Evolutionary conservation across 257 asterid species (phyloP).

Genomic region (Prunella vulgaris): DNA sequence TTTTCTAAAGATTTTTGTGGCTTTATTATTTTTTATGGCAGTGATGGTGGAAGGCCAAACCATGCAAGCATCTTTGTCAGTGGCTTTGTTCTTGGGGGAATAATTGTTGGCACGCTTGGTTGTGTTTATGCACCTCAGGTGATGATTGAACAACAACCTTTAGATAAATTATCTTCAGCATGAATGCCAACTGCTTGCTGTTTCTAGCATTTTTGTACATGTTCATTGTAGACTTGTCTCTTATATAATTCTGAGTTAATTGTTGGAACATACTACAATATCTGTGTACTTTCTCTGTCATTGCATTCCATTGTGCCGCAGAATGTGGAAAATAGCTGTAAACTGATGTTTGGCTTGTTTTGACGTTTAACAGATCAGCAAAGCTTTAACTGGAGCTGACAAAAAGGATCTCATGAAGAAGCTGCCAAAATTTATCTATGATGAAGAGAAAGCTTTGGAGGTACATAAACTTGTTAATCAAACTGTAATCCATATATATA

Average conservation of each 20-base stretch:
- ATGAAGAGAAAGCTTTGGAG: slow-evolving; percentile 88
- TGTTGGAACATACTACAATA: background rate
- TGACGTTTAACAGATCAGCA: slow-evolving; percentile 57
- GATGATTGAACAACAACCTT: slow-evolving; percentile 5
- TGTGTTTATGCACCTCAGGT: slow-evolving; percentile 96
- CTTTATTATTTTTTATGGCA: slow-evolving; percentile 30
- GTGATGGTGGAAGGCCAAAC: slow-evolving; percentile 61
- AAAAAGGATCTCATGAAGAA: slow-evolving; percentile 85
- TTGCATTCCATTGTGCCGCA: slow-evolving; percentile 7
- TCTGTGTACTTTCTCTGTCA: background rate
- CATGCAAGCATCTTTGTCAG: slow-evolving; percentile 62
- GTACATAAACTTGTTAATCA: slow-evolving; percentile 25
- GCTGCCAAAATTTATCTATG: slow-evolving; percentile 84
- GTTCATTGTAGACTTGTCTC: background rate
- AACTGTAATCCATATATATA: background rate
- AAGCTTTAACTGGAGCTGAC: slow-evolving; percentile 69
- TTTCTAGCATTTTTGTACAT: background rate
- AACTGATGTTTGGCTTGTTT: slow-evolving; percentile 12
- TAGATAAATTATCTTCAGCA: slow-evolving; percentile 10
- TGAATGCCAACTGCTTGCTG: background rate
- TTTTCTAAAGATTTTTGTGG: background rate
- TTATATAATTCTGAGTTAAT: background rate
- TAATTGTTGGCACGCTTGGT: slow-evolving; percentile 82
- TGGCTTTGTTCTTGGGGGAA: slow-evolving; percentile 95
- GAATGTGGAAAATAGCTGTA: slow-evolving; percentile 4